These are phyloP conservation scores for Ambrosiella cleistominuta DNA, from an alignment of 2,329 filamentous ascomycete species.

Conservation along the genomic window DNA sequence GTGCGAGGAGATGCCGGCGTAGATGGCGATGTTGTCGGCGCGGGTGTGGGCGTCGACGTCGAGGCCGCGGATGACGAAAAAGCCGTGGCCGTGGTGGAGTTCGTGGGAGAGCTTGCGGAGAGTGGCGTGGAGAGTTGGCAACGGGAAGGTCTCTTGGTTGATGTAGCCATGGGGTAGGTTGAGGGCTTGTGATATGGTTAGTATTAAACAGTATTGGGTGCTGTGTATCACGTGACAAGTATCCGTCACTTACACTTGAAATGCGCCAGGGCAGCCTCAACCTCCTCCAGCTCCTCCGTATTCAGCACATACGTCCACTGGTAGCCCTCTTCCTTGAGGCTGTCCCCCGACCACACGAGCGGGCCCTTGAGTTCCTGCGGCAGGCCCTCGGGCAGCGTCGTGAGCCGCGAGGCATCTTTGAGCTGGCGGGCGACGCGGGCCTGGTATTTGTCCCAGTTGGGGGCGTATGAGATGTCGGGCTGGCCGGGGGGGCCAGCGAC, in stretches of 20 bases:
- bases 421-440: constrained; percentile 10
- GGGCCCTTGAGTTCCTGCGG: constrained; percentile 6
- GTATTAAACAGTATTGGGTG: not conserved
- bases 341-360: constrained; percentile 11
- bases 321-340: constrained; percentile 1
- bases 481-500: constrained; percentile 10
- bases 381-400: constrained; percentile 8
- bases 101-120: constrained; percentile 30
- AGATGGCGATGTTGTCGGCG: constrained; percentile 42
- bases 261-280: constrained; percentile 8
- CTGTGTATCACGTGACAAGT: not conserved
- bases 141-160: constrained; percentile 25
- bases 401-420: not conserved
- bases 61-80: constrained; percentile 43
- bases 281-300: constrained; percentile 8
- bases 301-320: constrained; percentile 7
- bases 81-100: constrained; percentile 40
- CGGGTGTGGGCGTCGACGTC: constrained; percentile 32
- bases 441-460: constrained; percentile 11
- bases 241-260: constrained; percentile 9
- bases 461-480: constrained; percentile 13
- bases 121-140: constrained; percentile 30
- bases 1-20: constrained; percentile 41
- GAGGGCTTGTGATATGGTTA: not conserved
- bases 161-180: constrained; percentile 1